These are phyloP conservation scores for Astraeus odoratus DNA, from an alignment of 768 basidiomycete species.

Conservation along the genomic window DNA sequence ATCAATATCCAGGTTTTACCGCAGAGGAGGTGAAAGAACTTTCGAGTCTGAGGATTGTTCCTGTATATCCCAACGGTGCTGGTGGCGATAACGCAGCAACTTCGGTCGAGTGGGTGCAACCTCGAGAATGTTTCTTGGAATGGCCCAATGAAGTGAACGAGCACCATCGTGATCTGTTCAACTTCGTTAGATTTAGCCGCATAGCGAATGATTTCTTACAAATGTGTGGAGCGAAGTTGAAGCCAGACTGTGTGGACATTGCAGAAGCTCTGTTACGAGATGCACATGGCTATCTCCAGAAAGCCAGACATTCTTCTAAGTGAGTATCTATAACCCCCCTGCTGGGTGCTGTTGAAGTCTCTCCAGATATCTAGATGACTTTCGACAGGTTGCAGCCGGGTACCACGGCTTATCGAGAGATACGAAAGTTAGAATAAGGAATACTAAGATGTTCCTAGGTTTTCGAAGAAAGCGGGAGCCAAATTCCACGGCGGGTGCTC, in stretches of 20 bases:
- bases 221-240: constrained; percentile 77
- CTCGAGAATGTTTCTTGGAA: constrained; percentile 60
- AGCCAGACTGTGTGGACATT: constrained; percentile 76
- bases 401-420: constrained; percentile 36
- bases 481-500: constrained; percentile 21
- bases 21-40: constrained; percentile 44
- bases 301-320: constrained; percentile 55
- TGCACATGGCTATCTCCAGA: constrained; percentile 57
- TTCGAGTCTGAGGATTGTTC: constrained; percentile 56
- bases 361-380: constrained; percentile 67
- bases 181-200: constrained; percentile 76
- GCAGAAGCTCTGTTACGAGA: constrained; percentile 57
- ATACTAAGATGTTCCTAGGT: constrained; percentile 61
- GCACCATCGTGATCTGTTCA: constrained; percentile 68
- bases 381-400: constrained; percentile 76
- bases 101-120: constrained; percentile 36
- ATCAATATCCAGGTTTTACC: constrained; percentile 42
- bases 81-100: not conserved
- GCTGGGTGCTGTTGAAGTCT: not conserved
- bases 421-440: constrained; percentile 49
- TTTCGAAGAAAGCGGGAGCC: constrained; percentile 36
- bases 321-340: constrained; percentile 25
- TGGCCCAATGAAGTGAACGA: constrained; percentile 31
- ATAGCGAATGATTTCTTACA: constrained; percentile 73
- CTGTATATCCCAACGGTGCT: constrained; percentile 26